phyloP scores from a whole-genome alignment of 108 stramenopile genomes.

The Phaeodactylum tricornutum region DNA sequence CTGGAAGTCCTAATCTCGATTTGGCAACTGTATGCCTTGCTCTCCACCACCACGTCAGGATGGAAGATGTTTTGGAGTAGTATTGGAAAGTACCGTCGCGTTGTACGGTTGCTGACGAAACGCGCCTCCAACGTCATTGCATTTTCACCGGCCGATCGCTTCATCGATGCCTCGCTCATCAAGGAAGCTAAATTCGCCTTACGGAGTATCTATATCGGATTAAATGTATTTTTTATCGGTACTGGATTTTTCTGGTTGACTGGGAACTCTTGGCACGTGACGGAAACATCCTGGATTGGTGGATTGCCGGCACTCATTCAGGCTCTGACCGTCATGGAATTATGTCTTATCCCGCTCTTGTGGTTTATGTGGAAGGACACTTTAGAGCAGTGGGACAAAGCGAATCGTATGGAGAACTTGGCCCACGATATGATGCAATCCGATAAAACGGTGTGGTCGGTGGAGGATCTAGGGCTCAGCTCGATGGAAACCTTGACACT shows the following conservation, averaged over 20 bases:
- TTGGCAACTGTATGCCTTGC: slow-evolving; percentile 67
- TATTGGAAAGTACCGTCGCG: slow-evolving; percentile 36
- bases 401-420: slow-evolving; percentile 31
- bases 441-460: neutral
- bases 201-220: slow-evolving; percentile 44
- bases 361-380: slow-evolving; percentile 65
- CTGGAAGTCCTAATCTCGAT: slow-evolving; percentile 71
- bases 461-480: slow-evolving; percentile 1
- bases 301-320: slow-evolving; percentile 68
- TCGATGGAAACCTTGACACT: slow-evolving; percentile 16
- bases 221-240: slow-evolving; percentile 50
- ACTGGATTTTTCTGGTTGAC: slow-evolving; percentile 75
- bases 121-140: slow-evolving; percentile 1
- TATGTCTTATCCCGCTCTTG: slow-evolving; percentile 54
- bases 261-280: slow-evolving; percentile 74
- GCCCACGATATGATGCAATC: slow-evolving; percentile 11
- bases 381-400: slow-evolving; percentile 19
- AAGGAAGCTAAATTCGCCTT: slow-evolving; percentile 44
- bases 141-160: slow-evolving; percentile 32
- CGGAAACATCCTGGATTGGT: slow-evolving; percentile 69
- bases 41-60: slow-evolving; percentile 35
- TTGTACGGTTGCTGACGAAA: slow-evolving; percentile 31
- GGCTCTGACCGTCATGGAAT: slow-evolving; percentile 70
- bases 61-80: slow-evolving; percentile 32
- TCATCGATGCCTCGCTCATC: slow-evolving; percentile 45